phyloP scores from a whole-genome alignment of 176 grass and related monocot genomes.

The Aegilops longissima region DNA sequence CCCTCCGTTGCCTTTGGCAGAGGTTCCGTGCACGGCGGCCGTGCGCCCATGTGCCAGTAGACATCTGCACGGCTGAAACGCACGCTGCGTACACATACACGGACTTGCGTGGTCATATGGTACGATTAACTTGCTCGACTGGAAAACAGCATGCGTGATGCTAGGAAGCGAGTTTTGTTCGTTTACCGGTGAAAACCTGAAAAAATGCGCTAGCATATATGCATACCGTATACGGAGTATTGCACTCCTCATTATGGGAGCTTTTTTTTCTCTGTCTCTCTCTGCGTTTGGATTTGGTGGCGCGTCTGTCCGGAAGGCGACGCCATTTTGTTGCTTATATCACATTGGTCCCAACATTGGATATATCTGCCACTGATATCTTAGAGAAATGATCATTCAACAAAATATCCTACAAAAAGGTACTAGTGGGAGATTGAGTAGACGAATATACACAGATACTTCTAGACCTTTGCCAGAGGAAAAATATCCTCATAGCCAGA shows the following conservation, averaged over 20 bases:
- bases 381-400: too few species aligned
- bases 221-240: too few species aligned
- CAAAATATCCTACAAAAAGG: neutral
- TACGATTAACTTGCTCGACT: too few species aligned
- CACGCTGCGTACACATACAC: neutral
- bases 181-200: too few species aligned
- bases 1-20: neutral
- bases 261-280: too few species aligned
- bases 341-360: neutral
- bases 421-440: neutral
- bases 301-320: neutral
- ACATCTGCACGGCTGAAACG: neutral
- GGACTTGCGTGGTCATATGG: neutral
- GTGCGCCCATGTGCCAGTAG: neutral
- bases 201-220: too few species aligned
- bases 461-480: neutral
- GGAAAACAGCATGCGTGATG: too few species aligned
- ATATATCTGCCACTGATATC: neutral
- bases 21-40: slow-evolving; percentile 4
- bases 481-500: neutral
- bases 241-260: too few species aligned
- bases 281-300: neutral
- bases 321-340: neutral
- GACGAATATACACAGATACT: neutral
- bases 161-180: too few species aligned